Base-by-base conservation (phyloP, 164 flowering plant species). In the Sedum album region DNA sequence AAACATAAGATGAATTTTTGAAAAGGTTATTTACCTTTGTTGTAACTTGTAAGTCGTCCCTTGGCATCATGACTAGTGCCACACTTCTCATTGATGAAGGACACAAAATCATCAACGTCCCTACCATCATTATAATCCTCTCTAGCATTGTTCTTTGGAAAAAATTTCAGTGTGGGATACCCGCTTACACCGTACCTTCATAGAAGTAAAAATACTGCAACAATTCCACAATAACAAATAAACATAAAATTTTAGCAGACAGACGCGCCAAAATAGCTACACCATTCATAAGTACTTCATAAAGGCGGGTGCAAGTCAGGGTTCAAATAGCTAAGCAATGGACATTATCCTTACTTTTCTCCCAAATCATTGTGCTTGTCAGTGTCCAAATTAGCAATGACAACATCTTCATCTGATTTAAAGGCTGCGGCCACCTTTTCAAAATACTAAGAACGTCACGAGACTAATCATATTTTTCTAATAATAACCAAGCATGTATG, bases 371-470 rank as follows among this genome's bases (percentile, higher is more conserved):
- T 88, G 90, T 83, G 69, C 41, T 82, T 86, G 76, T 95, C 99
- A 73, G 99, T 97, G 86, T 95, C 99, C 48, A 92, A 72, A 73
- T 85, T 92, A 38, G 99, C 99, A 79, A 95, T 80, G 26, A 92
- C 96, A 9, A 95, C 94, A 73, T 79, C 85, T 28, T 84, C 88
- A 68, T 95, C 99, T 66, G 33, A 61, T 71, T 88, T 86, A 77
- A 81, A 95, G 51, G 91, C 97, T 14, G 94, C 49, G n/a, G 99
- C 99, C 76, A 90, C 91, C 82, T 89, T 88, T 72, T 95, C 99
- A 79, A 88, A 95, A 35, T 67, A 81, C 99, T 95, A 65, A 10
- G 13, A 5, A 18, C n/a, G 35, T 31, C 53, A 49, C 8, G 5
- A 65, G 67, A 35, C 7, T 26, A 48, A 31, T 41, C 62, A 9